Percentiles rank a stretch among this genome's conserved stretches.
Conservation (phyloP, 306 rosid species). For the Lathyrus tuberosus region DNA sequence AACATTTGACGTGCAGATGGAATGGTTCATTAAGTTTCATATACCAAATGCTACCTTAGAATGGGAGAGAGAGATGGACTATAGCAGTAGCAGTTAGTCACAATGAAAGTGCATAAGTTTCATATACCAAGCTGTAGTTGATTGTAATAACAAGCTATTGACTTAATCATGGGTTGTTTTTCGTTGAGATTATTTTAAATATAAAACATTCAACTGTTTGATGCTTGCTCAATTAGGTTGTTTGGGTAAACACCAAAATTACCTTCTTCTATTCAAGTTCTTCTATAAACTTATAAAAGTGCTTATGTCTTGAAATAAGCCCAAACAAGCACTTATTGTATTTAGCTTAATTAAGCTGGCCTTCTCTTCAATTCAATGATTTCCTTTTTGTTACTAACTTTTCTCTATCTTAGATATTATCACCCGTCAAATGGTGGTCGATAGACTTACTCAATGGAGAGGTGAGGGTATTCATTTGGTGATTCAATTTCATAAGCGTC, state of each 20-base stretch:
- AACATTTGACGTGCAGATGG: no score
- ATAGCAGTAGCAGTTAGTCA: conserved; percentile 1
- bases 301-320: no score
- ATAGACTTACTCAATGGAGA: conserved; percentile 79
- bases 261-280: not conserved
- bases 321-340: no score
- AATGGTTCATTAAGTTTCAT: no score
- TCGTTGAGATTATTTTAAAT: not conserved
- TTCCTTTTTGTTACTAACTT: conserved; percentile 34
- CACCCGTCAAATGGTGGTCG: conserved; percentile 99
- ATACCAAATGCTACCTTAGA: not conserved
- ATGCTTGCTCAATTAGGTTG: not conserved
- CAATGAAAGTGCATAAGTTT: conserved; percentile 7
- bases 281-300: not conserved
- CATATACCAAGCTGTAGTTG: not conserved
- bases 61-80: conserved; percentile 2
- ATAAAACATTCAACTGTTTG: not conserved
- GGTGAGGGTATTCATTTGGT: conserved; percentile 83
- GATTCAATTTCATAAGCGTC: conserved; percentile 82
- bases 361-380: conserved; percentile 30
- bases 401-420: conserved; percentile 67
- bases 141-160: not conserved
- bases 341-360: conserved; percentile 9
- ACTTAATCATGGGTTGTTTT: not conserved
- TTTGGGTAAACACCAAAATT: not conserved